These are phyloP conservation scores for Pseudogymnoascus sp. DNA, from an alignment of 2,329 filamentous ascomycete species.

Conservation along the genomic window DNA sequence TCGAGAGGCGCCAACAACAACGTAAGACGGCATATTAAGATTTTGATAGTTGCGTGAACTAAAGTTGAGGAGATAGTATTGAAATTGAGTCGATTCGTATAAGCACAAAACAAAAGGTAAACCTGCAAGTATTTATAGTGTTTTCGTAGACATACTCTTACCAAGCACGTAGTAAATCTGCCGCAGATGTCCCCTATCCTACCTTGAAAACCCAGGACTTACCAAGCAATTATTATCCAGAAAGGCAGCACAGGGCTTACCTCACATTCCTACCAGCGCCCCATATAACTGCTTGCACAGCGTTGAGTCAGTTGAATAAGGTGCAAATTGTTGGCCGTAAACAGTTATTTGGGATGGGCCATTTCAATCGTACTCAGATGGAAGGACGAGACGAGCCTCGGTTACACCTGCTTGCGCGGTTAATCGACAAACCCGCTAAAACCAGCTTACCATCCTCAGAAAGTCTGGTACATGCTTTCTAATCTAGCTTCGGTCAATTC, in stretches of 20 bases:
- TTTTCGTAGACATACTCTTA: neutral
- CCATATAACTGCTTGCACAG: neutral
- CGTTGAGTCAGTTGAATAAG: neutral
- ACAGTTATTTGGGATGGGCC: neutral
- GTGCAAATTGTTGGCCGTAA: neutral
- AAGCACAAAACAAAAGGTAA: neutral
- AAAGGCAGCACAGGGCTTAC: neutral
- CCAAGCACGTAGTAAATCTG: neutral
- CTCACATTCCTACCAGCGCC: neutral
- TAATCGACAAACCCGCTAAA: neutral
- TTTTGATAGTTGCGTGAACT: neutral
- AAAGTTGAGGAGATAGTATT: neutral
- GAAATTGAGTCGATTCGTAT: neutral
- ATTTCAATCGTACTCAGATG: neutral
- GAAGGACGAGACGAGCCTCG: slow-evolving; percentile 4
- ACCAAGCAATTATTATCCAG: neutral
- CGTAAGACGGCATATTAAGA: slow-evolving; percentile 8
- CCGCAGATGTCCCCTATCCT: neutral
- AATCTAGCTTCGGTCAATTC: neutral
- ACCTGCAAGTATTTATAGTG: neutral
- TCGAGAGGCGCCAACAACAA: neutral
- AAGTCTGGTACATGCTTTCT: neutral
- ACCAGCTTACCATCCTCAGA: neutral
- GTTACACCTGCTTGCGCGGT: slow-evolving; percentile 1
- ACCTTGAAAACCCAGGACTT: neutral